Conservation (phyloP, 2,329 filamentous ascomycete species). For the Akanthomyces dipterigenus region DNA sequence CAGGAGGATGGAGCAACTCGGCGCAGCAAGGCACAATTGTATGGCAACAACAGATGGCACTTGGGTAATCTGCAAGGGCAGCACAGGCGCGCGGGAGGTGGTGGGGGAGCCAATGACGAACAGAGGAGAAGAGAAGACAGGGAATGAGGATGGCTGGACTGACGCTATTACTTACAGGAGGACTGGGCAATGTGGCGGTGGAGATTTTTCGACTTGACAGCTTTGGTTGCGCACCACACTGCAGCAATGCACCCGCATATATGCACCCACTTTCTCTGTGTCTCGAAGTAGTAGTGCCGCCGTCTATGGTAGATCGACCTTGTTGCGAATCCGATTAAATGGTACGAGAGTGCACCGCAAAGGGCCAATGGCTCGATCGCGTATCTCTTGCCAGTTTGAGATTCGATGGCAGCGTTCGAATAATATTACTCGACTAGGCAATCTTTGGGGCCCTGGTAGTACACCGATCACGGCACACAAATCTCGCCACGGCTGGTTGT, state of each 20-base stretch:
- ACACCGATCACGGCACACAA: neutral
- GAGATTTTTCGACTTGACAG: constrained; percentile 10
- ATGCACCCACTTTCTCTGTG: constrained; percentile 5
- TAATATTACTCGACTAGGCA: neutral
- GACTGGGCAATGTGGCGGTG: constrained; percentile 8
- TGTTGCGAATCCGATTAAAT: neutral
- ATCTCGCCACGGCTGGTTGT: neutral
- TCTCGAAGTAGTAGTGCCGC: neutral
- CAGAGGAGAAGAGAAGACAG: neutral
- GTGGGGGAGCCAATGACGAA: constrained; percentile 8
- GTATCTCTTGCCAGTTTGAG: neutral
- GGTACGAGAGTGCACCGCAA: neutral
- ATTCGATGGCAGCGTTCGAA: neutral
- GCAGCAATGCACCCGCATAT: constrained; percentile 11
- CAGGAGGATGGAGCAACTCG: constrained; percentile 6
- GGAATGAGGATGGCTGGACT: constrained; percentile 3
- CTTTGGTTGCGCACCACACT: constrained; percentile 3
- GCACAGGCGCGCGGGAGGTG: constrained; percentile 3
- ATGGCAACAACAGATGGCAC: neutral
- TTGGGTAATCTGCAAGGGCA: constrained; percentile 10
- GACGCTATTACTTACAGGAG: constrained; percentile 9
- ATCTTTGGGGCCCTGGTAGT: neutral
- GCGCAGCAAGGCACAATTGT: neutral
- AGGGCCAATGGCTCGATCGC: neutral
- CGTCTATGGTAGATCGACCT: neutral